Base-by-base conservation (phyloP, 2,329 filamentous ascomycete genomes). In the Pseudogymnoascus sp. region DNA sequence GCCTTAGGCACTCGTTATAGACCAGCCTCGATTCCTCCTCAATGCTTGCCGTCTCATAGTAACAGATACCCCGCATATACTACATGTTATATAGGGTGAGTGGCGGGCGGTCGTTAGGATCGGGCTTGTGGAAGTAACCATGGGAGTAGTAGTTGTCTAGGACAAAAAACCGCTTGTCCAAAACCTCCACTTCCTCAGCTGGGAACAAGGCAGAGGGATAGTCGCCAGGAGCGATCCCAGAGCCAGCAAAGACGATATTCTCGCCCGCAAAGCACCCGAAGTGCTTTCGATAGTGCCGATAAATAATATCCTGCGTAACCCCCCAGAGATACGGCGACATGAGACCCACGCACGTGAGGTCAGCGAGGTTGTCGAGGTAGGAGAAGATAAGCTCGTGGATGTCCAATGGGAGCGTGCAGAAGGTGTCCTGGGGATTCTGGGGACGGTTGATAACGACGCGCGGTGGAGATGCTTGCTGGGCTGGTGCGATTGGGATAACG, bases 331-430 rank as follows among this genome's bases (percentile, higher is more conserved):
- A 12, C 5, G 40, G 40, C 40, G 18, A 4, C 3, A 10, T 8
- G 4, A 21, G 21, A 2, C 40, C 40, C 2, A 45, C 40, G 18
- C 40, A 21, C 7, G 14, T 21, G 11, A 45, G 8, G 18, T 45
- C 67, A 69, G 59, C 65, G 63, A 21, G 68, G 69, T 62, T 69
- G 68, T 31, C 29, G 29, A 60, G 61, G 63, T 62, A 60, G 61
- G 34, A 63, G 37, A 64, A 69, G 67, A 64, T 69, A 68, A 40
- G 68, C 64, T 42, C 66, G 67, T 63, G 67, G 69, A 62, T 64
- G 57, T 45, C 62, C 63, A 21, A 66, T 60, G 60, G 67, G 68
- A 21, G 63, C 3, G 23, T 59, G 23, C 3, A 31, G 51, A 31
- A 59, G 7, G 7, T 21, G 10, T 29, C 4, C 51, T 5, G 7